A percentile compares a stretch with the other conserved stretches of the same genome.
These are phyloP conservation scores for Tetrapisispora namnaoensis DNA, from an alignment of 805 yeast genomes.

Conservation along the genomic window DNA sequence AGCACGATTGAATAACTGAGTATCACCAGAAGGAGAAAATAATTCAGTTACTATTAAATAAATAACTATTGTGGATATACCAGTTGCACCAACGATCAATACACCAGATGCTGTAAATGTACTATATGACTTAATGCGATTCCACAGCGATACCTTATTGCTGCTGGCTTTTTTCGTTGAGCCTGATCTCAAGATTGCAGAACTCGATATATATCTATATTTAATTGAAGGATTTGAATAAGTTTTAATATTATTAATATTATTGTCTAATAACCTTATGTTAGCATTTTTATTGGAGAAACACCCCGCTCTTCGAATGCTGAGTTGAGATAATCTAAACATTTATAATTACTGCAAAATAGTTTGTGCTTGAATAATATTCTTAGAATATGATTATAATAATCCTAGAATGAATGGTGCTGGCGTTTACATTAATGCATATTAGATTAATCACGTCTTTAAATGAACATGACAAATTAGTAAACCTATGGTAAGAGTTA, in stretches of 20 bases:
- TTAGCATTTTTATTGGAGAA: too few relatives aligned
- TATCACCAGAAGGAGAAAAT: conserved; percentile 84
- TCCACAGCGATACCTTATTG: conserved; percentile 33
- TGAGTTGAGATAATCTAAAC: too few relatives aligned
- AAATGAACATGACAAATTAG: too few relatives aligned
- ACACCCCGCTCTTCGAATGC: too few relatives aligned
- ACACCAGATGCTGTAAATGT: conserved; percentile 54
- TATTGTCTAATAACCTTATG: background rate
- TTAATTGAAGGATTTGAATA: background rate
- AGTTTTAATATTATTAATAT: too few relatives aligned
- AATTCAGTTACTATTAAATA: conserved; percentile 73
- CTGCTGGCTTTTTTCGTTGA: conserved; percentile 2
- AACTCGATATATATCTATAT: background rate
- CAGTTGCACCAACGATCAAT: conserved; percentile 59
- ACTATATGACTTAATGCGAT: conserved; percentile 43
- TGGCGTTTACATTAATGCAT: too few relatives aligned
- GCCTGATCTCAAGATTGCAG: background rate
- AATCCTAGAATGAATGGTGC: too few relatives aligned
- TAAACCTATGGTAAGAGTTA: too few relatives aligned
- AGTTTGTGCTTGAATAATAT: too few relatives aligned
- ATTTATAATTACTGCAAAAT: too few relatives aligned
- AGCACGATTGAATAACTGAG: conserved; percentile 81
- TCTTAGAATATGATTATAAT: too few relatives aligned
- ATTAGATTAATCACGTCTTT: too few relatives aligned
- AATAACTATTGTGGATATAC: conserved; percentile 55